Conservation (phyloP, 2,329 filamentous ascomycete genomes). For the Blastomyces gilchristii region DNA sequence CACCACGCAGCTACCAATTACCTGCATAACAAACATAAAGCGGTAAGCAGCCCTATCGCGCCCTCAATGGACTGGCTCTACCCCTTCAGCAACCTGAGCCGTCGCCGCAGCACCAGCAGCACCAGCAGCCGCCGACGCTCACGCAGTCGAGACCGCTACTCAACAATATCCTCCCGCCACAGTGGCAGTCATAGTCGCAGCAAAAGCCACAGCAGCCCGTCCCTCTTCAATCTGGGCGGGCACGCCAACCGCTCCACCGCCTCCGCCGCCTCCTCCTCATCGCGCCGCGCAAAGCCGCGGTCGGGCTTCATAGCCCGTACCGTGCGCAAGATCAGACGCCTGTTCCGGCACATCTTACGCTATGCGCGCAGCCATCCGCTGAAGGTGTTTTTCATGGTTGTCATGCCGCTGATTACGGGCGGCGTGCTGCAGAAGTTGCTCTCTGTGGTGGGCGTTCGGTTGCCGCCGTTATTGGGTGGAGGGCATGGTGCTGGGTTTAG, state of each 20-base stretch:
- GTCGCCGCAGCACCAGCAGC: slow-evolving; percentile 20
- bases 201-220: slow-evolving; percentile 32
- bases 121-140: slow-evolving; percentile 25
- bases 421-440: slow-evolving; percentile 71
- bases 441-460: slow-evolving; percentile 64
- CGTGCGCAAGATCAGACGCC: slow-evolving; percentile 63
- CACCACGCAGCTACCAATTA: neutral
- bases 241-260: slow-evolving; percentile 25
- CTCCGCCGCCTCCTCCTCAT: slow-evolving; percentile 50
- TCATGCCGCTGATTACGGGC: slow-evolving; percentile 78
- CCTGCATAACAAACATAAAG: neutral
- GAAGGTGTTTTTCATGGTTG: slow-evolving; percentile 76
- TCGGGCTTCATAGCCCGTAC: slow-evolving; percentile 65
- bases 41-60: neutral
- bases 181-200: slow-evolving; percentile 22
- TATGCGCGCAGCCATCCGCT: slow-evolving; percentile 76
- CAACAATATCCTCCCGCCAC: slow-evolving; percentile 22
- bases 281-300: slow-evolving; percentile 68
- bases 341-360: slow-evolving; percentile 68
- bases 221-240: slow-evolving; percentile 37
- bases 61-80: slow-evolving; percentile 39
- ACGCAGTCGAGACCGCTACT: slow-evolving; percentile 22
- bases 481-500: slow-evolving; percentile 25
- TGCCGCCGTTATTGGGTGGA: slow-evolving; percentile 52
- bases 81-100: slow-evolving; percentile 16